A percentile compares a stretch with the other conserved stretches of the same genome.
Conservation (phyloP, 116 monocot genomes). For the Thalassia testudinum region DNA sequence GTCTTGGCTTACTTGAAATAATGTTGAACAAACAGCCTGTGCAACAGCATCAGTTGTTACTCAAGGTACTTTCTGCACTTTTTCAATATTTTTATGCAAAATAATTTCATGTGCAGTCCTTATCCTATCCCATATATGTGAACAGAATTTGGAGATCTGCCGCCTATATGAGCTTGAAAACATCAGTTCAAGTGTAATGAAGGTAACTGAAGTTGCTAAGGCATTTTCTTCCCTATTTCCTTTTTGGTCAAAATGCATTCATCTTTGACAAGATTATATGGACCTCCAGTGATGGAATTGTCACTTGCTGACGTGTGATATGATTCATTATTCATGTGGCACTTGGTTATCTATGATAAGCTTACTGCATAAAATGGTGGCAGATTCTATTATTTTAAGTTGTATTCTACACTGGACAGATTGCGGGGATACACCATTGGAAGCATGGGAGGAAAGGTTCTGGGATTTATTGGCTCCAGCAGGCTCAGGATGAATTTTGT, state of each 20-base stretch:
- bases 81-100: not conserved
- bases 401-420: conserved; percentile 25
- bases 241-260: too few species aligned
- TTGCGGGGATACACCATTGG: conserved; percentile 87
- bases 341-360: too few species aligned
- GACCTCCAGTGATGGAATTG: too few species aligned
- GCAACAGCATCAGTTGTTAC: conserved; percentile 43
- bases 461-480: conserved; percentile 94
- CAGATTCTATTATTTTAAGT: too few species aligned
- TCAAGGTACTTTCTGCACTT: conserved; percentile 28
- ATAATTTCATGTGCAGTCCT: not conserved
- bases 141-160: conserved; percentile 83
- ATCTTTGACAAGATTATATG: too few species aligned
- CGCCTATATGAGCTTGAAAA: conserved; percentile 78
- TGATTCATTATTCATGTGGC: too few species aligned
- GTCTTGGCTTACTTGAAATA: conserved; percentile 72
- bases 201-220: conserved; percentile 32
- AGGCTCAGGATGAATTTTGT: conserved; percentile 68
- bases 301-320: too few species aligned
- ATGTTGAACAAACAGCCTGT: conserved; percentile 61
- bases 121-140: conserved; percentile 4
- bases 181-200: conserved; percentile 68
- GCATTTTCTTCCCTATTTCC: not conserved
- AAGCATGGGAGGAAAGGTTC: conserved; percentile 87
- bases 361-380: too few species aligned